These are phyloP conservation scores for Chalciporus piperatus DNA, from an alignment of 768 basidiomycete genomes.

Conservation along the genomic window DNA sequence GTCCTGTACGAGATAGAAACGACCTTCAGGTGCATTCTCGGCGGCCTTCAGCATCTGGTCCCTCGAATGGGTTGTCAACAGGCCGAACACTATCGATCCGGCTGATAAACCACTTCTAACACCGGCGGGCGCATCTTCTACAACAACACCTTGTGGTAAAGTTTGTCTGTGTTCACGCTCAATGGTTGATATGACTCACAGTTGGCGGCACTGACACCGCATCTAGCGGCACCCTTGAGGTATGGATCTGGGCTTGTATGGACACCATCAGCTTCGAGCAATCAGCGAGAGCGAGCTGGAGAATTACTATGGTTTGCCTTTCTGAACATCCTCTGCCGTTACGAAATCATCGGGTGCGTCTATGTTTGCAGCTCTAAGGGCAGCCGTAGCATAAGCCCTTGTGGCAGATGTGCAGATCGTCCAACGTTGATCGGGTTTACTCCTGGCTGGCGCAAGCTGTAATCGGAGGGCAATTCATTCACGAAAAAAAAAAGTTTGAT, in stretches of 20 bases:
- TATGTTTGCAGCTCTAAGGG: constrained; percentile 63
- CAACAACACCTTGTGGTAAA: constrained; percentile 60
- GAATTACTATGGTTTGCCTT: constrained; percentile 76
- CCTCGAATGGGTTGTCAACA: constrained; percentile 77
- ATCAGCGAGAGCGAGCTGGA: not conserved
- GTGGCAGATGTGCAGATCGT: constrained; percentile 90
- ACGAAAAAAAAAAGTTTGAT: not conserved
- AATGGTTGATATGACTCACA: constrained; percentile 17
- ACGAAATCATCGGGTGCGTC: constrained; percentile 73
- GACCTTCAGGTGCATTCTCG: constrained; percentile 39
- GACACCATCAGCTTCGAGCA: constrained; percentile 1
- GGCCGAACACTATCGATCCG: constrained; percentile 79
- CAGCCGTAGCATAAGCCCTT: constrained; percentile 66
- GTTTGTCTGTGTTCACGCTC: not conserved
- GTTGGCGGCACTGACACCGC: constrained; percentile 51
- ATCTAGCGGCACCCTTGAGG: constrained; percentile 74
- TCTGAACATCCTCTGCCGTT: constrained; percentile 75
- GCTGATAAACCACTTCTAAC: constrained; percentile 76
- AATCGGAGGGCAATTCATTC: constrained; percentile 5
- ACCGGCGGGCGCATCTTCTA: constrained; percentile 91
- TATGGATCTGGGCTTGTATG: constrained; percentile 79
- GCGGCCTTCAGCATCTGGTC: constrained; percentile 62
- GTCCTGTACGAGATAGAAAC: constrained; percentile 63
- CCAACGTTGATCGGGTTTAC: constrained; percentile 64
- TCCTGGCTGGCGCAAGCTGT: constrained; percentile 28